Percentiles rank a stretch among this genome's conserved stretches.
phyloP scores from a whole-genome alignment of 805 yeast genomes.

The Teunomyces atbi region DNA sequence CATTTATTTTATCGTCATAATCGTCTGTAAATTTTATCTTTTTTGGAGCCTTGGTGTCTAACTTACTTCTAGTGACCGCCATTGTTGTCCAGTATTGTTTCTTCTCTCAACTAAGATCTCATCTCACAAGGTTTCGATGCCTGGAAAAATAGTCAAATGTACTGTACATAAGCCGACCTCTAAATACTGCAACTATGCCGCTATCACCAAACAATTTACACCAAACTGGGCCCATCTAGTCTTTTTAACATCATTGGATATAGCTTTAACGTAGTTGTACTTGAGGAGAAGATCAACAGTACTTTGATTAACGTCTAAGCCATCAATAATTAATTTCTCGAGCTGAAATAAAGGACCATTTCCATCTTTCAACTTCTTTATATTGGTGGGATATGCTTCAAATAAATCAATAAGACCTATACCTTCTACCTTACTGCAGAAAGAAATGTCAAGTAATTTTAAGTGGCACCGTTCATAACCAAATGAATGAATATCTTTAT shows the following conservation, averaged over 20 bases:
- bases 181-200: not conserved
- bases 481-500: constrained; percentile 22
- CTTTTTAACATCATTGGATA: constrained; percentile 25
- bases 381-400: constrained; percentile 8
- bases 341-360: constrained; percentile 9
- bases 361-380: constrained; percentile 2
- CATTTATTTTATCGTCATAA: constrained; percentile 14
- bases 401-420: constrained; percentile 37
- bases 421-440: constrained; percentile 33
- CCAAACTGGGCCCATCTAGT: constrained; percentile 37
- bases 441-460: constrained; percentile 35
- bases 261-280: constrained; percentile 15
- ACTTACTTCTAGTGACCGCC: constrained; percentile 31
- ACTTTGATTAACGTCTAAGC: constrained; percentile 29
- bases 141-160: constrained; percentile 8
- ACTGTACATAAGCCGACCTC: not conserved
- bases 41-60: constrained; percentile 16
- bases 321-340: constrained; percentile 29
- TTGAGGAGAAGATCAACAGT: constrained; percentile 22
- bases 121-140: constrained; percentile 1
- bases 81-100: constrained; percentile 11
- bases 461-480: constrained; percentile 17
- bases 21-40: constrained; percentile 35
- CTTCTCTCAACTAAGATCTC: constrained; percentile 1
- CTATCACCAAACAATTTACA: constrained; percentile 24